A percentile compares a stretch with the other conserved stretches of the same genome.
Conservation (phyloP, 176 grass and related monocot species). For the Stipa capillata region DNA sequence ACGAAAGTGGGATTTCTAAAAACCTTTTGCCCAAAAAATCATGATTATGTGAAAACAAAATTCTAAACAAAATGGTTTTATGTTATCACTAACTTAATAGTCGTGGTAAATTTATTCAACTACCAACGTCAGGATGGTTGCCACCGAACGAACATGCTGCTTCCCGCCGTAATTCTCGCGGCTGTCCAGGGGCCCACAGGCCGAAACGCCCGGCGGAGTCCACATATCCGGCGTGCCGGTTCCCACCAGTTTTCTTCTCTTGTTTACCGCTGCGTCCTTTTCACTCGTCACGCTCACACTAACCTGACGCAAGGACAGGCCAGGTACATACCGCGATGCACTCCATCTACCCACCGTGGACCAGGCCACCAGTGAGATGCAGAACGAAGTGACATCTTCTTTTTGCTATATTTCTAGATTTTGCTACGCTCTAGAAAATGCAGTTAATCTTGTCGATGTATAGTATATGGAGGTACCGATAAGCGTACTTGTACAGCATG, state of each 20-base stretch:
- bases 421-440: not conserved
- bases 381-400: too few relatives aligned
- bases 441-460: too few relatives aligned
- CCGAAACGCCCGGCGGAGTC: not conserved
- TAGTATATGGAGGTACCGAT: too few relatives aligned
- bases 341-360: not conserved
- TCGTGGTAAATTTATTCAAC: too few relatives aligned
- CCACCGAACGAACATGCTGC: not conserved
- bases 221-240: not conserved
- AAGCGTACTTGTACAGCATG: too few relatives aligned
- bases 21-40: too few relatives aligned
- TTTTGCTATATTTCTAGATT: not conserved
- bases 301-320: slow-evolving; percentile 7
- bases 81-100: too few relatives aligned
- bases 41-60: too few relatives aligned
- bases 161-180: slow-evolving; percentile 28
- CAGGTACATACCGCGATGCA: not conserved
- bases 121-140: not conserved
- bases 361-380: not conserved
- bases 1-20: too few relatives aligned
- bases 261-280: not conserved
- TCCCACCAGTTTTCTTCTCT: not conserved
- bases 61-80: too few relatives aligned
- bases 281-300: slow-evolving; percentile 13
- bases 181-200: not conserved